A percentile compares a stretch with the other conserved stretches of the same genome.
phyloP scores from a whole-genome alignment of 129 eudicot genomes.

The Flaveria robusta region DNA sequence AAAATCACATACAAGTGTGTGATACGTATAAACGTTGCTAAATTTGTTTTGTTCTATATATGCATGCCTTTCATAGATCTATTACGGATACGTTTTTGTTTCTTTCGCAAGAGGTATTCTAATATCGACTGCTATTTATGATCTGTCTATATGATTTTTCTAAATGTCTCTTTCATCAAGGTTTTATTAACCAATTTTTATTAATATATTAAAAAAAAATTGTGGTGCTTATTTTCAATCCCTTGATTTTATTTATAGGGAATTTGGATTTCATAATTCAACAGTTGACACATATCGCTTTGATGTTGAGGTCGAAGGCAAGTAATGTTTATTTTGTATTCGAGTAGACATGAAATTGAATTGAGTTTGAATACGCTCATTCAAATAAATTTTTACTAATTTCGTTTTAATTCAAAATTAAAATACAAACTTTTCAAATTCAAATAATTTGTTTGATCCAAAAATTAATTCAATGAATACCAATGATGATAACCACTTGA shows the following conservation, averaged over 20 bases:
- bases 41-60: constrained; percentile 1
- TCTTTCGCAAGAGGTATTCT: background rate
- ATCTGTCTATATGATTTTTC: background rate
- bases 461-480: no score
- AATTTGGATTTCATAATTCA: background rate
- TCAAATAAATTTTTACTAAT: no score
- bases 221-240: background rate
- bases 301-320: no score
- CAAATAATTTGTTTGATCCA: no score
- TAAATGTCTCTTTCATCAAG: background rate
- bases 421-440: no score
- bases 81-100: constrained; percentile 6
- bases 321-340: no score
- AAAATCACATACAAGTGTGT: constrained; percentile 10
- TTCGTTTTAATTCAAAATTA: no score
- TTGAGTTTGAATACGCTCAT: no score
- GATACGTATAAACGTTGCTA: constrained; percentile 16
- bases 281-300: no score
- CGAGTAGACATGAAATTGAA: no score
- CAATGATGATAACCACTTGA: no score
- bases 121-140: background rate
- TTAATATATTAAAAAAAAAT: background rate
- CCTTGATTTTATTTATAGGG: background rate
- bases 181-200: background rate
- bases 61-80: constrained; percentile 8